These are phyloP conservation scores for Allium fistulosum DNA, from an alignment of 106 monocot species.

Conservation along the genomic window DNA sequence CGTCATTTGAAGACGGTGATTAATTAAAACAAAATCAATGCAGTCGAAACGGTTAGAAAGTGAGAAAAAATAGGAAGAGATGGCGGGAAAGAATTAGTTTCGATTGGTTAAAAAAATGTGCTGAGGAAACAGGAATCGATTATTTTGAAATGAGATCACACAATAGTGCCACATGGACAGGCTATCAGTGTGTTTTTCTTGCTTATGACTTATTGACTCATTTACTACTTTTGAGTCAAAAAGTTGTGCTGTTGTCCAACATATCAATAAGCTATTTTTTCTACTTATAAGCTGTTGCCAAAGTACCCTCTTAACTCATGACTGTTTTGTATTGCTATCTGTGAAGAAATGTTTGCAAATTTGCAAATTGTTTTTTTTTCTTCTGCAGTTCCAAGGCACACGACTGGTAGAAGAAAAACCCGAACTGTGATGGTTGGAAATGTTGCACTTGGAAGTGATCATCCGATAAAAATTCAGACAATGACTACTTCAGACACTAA, in stretches of 20 bases:
- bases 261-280: too few species aligned
- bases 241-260: too few species aligned
- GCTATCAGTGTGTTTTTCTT: too few species aligned
- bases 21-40: too few species aligned
- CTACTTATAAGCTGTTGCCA: too few species aligned
- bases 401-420: constrained; percentile 81
- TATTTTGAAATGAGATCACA: not conserved
- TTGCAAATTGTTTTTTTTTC: not conserved
- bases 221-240: too few species aligned
- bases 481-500: constrained; percentile 99
- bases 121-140: constrained; percentile 88
- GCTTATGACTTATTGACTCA: too few species aligned
- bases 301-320: too few species aligned
- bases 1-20: too few species aligned
- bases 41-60: constrained; percentile 38
- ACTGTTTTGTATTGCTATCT: too few species aligned
- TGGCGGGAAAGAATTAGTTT: constrained; percentile 78
- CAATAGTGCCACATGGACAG: too few species aligned
- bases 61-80: constrained; percentile 71
- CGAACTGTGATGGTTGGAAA: constrained; percentile 92
- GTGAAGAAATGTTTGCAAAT: not conserved
- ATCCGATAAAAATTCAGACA: constrained; percentile 80
- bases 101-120: constrained; percentile 87
- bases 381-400: constrained; percentile 77
- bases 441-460: constrained; percentile 89